Base-by-base conservation (phyloP, 2,329 filamentous ascomycete species). In the Cordyceps fumosorosea region DNA sequence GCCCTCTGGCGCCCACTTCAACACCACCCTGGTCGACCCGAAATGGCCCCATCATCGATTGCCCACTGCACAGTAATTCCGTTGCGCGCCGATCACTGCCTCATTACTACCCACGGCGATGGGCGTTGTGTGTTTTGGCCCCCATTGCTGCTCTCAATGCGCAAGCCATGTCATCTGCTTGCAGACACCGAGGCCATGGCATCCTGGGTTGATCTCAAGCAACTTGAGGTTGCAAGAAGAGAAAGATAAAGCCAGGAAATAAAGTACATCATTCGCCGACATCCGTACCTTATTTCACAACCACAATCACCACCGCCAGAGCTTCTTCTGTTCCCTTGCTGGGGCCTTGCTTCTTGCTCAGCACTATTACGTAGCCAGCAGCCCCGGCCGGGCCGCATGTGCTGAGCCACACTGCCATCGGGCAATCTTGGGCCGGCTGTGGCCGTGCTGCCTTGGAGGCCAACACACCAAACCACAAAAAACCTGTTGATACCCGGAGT, bases 31-130 rank as follows among this genome's bases (percentile, higher is more conserved):
- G n/a, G 44, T n/a, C 44, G 6, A 20, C 22, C 11, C 14, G 40
- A 47, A 45, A 47, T 60, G 40, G 57, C 57, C 48, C 57, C 57
- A 60, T 60, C 50, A 60, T 54, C 18, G 57, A 60, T 54, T 54
- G 32, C 20, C 53, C 20, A 14, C 34, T 12, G 34, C 34, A 12
- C 34, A 32, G 11, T 14, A 51, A 10, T 5, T 14, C 26, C 32
- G 52, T 45, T 50, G 32, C n/a, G 2, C 20, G 48, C 48, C 48
- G 57, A 60, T 60, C 57, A 54, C 40, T 47, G 40, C 57, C n/a
- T 50, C 24, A 37, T 40, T 16, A 47, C 50, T 16, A 47, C 50
- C 50, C 40, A 42, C 53, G 37, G 22, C 45, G 26, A 29, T 26
- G 8, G 24, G 20, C 37, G 3, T 47, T 44, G 11, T 32, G 14